phyloP scores from a whole-genome alignment of 2,329 filamentous ascomycete species.

The Ophiosphaerella herpotricha region DNA sequence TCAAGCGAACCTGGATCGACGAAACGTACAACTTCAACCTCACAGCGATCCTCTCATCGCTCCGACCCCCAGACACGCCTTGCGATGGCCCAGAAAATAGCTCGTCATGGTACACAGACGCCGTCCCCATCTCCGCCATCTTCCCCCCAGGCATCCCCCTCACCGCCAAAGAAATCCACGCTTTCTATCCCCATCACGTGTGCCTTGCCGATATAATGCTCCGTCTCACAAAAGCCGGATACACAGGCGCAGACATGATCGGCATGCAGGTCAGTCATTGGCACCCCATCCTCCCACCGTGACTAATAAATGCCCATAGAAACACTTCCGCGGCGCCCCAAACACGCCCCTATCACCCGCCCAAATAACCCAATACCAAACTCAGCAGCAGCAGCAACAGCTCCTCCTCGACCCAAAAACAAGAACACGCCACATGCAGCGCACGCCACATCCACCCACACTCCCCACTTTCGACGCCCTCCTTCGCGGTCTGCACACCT shows the following conservation, averaged over 20 bases:
- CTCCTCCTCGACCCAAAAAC: no score
- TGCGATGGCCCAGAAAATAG: background rate
- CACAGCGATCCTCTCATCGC: background rate
- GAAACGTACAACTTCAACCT: slow-evolving; percentile 25
- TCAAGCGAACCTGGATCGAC: slow-evolving; percentile 22
- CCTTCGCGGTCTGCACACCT: slow-evolving; percentile 16
- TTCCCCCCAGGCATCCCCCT: slow-evolving; percentile 32
- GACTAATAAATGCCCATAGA: slow-evolving; percentile 1
- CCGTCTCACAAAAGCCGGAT: slow-evolving; percentile 28
- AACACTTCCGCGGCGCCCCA: slow-evolving; percentile 23
- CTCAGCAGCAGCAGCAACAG: no score
- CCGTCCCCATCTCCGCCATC: slow-evolving; percentile 23
- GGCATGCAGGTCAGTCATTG: slow-evolving; percentile 20
- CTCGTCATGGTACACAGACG: slow-evolving; percentile 27
- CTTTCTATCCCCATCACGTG: slow-evolving; percentile 36
- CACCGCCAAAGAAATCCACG: slow-evolving; percentile 29
- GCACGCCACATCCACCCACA: slow-evolving; percentile 1
- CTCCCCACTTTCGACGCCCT: slow-evolving; percentile 30
- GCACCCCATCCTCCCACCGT: background rate
- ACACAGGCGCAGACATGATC: slow-evolving; percentile 22
- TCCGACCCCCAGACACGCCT: background rate
- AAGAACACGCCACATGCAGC: slow-evolving; percentile 4
- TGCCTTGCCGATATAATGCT: slow-evolving; percentile 28
- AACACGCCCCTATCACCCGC: slow-evolving; percentile 1
- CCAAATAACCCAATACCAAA: slow-evolving; percentile 17